A percentile compares a stretch with the other conserved stretches of the same genome.
phyloP scores from a whole-genome alignment of 176 grass and related monocot species.

The Rhipidocladum racemiflorum region DNA sequence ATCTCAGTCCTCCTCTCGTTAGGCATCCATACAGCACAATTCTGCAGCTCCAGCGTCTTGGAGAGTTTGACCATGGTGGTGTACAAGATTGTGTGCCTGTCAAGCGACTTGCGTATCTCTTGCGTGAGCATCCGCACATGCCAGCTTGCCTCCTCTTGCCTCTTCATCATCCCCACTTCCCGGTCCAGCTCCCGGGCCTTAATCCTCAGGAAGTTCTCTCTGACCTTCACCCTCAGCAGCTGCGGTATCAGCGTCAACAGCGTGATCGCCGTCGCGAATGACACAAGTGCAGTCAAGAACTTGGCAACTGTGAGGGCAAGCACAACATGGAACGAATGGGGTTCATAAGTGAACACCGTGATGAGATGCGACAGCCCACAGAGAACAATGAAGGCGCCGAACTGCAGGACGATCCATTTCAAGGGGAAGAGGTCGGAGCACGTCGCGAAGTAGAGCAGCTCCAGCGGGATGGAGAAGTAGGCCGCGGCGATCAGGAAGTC shows the following conservation, averaged over 20 bases:
- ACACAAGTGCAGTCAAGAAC: conserved; percentile 77
- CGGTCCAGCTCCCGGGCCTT: conserved; percentile 63
- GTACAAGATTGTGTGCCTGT: conserved; percentile 71
- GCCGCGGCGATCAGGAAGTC: conserved; percentile 77
- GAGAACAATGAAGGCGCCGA: conserved; percentile 74
- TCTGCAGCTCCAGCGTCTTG: conserved; percentile 57
- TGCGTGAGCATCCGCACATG: conserved; percentile 82
- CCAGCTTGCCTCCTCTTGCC: conserved; percentile 65
- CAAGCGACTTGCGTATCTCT: conserved; percentile 72
- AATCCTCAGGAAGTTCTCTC: conserved; percentile 67
- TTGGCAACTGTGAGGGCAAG: conserved; percentile 70
- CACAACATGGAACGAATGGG: conserved; percentile 62
- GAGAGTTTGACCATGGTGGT: conserved; percentile 82
- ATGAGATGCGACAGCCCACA: conserved; percentile 73
- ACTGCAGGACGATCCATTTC: conserved; percentile 82
- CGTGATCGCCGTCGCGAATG: conserved; percentile 61
- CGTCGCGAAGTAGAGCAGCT: conserved; percentile 76
- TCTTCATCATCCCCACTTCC: conserved; percentile 69
- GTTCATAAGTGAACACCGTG: conserved; percentile 68
- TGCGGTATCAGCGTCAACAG: conserved; percentile 79
- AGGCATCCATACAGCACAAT: conserved; percentile 86
- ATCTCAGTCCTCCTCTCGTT: conserved; percentile 46
- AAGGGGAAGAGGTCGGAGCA: conserved; percentile 71
- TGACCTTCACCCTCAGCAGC: conserved; percentile 74
- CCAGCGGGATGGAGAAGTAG: conserved; percentile 87